phyloP scores from a whole-genome alignment of 495 filamentous ascomycete species.

The Tuber indicum region DNA sequence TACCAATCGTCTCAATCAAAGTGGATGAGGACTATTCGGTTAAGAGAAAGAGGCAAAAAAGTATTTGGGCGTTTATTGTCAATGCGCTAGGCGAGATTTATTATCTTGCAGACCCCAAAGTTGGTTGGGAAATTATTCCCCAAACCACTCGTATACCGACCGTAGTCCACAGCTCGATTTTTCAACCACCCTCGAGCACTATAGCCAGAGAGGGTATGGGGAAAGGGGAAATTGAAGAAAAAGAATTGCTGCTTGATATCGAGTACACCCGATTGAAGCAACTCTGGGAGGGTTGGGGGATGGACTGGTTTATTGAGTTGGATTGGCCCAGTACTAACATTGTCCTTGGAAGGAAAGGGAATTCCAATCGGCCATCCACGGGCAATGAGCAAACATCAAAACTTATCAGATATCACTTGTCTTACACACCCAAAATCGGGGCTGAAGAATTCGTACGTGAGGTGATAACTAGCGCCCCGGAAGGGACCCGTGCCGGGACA shows the following conservation, averaged over 20 bases:
- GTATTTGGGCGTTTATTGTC: conserved; percentile 77
- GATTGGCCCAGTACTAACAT: conserved; percentile 83
- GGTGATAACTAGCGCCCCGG: conserved; percentile 20
- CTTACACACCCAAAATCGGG: conserved; percentile 39
- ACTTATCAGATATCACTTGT: conserved; percentile 42
- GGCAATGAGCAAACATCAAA: conserved; percentile 39
- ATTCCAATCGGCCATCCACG: conserved; percentile 51
- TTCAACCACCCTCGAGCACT: conserved; percentile 32
- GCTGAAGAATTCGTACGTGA: conserved; percentile 21
- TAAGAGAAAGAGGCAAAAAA: conserved; percentile 58
- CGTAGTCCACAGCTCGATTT: conserved; percentile 50
- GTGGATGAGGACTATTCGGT: conserved; percentile 74
- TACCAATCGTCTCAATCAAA: conserved; percentile 78
- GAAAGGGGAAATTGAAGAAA: conserved; percentile 71
- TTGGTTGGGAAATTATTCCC: conserved; percentile 55
- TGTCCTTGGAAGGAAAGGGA: conserved; percentile 67
- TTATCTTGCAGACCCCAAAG: conserved; percentile 68
- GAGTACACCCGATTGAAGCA: conserved; percentile 71
- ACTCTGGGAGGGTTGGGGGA: conserved; percentile 84
- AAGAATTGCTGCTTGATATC: conserved; percentile 56
- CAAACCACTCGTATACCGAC: conserved; percentile 50
- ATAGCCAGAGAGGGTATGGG: conserved; percentile 61
- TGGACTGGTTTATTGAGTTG: conserved; percentile 76
- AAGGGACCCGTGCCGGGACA: conserved; percentile 19
- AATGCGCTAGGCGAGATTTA: conserved; percentile 92